phyloP scores from a whole-genome alignment of 805 yeast genomes.

The Kurtzmaniella cleridarum region DNA sequence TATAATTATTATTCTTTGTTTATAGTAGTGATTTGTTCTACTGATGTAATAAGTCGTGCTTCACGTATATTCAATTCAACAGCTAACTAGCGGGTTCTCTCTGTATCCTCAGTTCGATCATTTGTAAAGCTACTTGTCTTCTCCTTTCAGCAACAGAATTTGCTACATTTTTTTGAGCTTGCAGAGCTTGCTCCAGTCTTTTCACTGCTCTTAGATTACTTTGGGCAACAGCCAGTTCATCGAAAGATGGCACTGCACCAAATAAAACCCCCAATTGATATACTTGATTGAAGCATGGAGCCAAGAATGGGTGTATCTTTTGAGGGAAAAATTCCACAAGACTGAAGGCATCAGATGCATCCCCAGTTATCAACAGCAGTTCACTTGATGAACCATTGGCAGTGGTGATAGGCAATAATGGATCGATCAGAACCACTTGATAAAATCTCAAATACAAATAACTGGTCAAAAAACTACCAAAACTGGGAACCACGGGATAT shows the following conservation, averaged over 20 bases:
- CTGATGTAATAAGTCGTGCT: background rate
- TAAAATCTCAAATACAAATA: slow-evolving; percentile 78
- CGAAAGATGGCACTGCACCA: slow-evolving; percentile 56
- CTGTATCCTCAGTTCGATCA: slow-evolving; percentile 58
- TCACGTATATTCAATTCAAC: background rate
- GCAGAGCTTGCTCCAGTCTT: slow-evolving; percentile 47
- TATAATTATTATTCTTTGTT: background rate
- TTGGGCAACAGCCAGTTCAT: slow-evolving; percentile 64
- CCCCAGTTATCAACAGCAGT: slow-evolving; percentile 51
- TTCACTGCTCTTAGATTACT: slow-evolving; percentile 68
- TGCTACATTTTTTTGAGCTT: slow-evolving; percentile 33
- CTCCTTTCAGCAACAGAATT: slow-evolving; percentile 64
- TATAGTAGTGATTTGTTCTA: background rate
- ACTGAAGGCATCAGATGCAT: slow-evolving; percentile 85
- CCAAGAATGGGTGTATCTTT: slow-evolving; percentile 44
- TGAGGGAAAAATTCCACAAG: slow-evolving; percentile 82
- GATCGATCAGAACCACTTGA: slow-evolving; percentile 54
- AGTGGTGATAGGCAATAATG: slow-evolving; percentile 44
- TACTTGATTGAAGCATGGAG: slow-evolving; percentile 40
- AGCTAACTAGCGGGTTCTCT: slow-evolving; percentile 10
- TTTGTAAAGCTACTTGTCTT: slow-evolving; percentile 71
- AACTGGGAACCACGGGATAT: slow-evolving; percentile 53
- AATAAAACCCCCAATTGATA: slow-evolving; percentile 35
- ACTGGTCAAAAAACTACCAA: slow-evolving; percentile 55
- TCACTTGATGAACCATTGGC: slow-evolving; percentile 8